Evolutionary conservation across 768 basidiomycete genomes (phyloP).

Genomic region (Hypholoma fasciculare): DNA sequence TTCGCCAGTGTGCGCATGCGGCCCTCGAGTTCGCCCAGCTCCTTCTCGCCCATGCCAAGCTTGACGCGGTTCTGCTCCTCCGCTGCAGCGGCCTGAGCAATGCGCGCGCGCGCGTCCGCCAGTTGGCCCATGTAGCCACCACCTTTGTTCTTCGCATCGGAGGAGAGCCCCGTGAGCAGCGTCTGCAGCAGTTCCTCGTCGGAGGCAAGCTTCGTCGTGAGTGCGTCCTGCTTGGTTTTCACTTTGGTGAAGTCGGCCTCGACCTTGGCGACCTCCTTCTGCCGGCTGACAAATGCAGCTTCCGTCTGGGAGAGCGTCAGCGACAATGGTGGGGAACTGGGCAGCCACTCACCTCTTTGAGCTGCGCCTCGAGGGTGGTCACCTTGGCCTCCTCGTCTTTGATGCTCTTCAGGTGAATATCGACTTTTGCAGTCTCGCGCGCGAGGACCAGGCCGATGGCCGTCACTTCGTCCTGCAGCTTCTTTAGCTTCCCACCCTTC

Average conservation of each 20-base stretch:
- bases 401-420: slow-evolving; percentile 75
- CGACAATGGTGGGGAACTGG: background rate
- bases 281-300: slow-evolving; percentile 57
- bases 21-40: slow-evolving; percentile 73
- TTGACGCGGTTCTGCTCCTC: slow-evolving; percentile 81
- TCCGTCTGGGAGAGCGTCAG: slow-evolving; percentile 47
- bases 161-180: slow-evolving; percentile 86
- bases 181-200: slow-evolving; percentile 95
- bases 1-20: slow-evolving; percentile 83
- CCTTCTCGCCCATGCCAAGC: slow-evolving; percentile 75
- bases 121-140: slow-evolving; percentile 98
- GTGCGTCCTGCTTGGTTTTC: slow-evolving; percentile 67
- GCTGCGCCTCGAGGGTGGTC: slow-evolving; percentile 48
- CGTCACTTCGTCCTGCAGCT: slow-evolving; percentile 77
- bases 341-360: slow-evolving; percentile 53
- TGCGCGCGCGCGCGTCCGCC: slow-evolving; percentile 74
- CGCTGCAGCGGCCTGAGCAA: slow-evolving; percentile 78
- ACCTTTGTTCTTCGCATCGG: slow-evolving; percentile 58
- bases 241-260: slow-evolving; percentile 55
- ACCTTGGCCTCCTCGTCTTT: slow-evolving; percentile 75
- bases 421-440: slow-evolving; percentile 82
- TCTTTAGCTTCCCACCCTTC: slow-evolving; percentile 91
- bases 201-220: slow-evolving; percentile 61
- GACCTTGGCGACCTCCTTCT: slow-evolving; percentile 54
- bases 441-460: slow-evolving; percentile 78